Percentiles rank a stretch among this genome's conserved stretches.
These are phyloP conservation scores for Chenopodium suecicum DNA, from an alignment of 148 eudicot genomes.

Conservation along the genomic window DNA sequence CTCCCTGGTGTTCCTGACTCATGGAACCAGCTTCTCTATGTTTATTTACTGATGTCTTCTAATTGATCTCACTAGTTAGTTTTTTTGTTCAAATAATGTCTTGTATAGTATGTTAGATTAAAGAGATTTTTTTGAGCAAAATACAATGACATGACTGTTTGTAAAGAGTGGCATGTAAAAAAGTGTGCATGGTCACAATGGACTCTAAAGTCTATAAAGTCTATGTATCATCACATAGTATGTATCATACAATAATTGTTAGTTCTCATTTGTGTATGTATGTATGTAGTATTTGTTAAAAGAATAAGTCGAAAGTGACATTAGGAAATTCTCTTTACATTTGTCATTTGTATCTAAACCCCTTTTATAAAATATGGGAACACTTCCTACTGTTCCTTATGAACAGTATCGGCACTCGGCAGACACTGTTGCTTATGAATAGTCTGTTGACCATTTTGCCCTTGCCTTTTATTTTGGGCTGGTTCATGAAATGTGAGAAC, in stretches of 20 bases:
- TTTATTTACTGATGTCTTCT: conserved; percentile 34
- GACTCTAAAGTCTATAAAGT: not conserved
- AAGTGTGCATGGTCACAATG: not conserved
- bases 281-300: too few species aligned
- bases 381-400: too few species aligned
- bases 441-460: too few species aligned
- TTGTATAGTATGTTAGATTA: not conserved
- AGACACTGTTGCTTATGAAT: too few species aligned
- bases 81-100: not conserved
- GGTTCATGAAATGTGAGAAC: too few species aligned
- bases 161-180: not conserved
- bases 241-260: not conserved
- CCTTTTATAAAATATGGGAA: too few species aligned
- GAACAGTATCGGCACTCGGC: too few species aligned
- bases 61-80: conserved; percentile 4
- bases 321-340: too few species aligned
- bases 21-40: conserved; percentile 72
- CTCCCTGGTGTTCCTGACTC: conserved; percentile 81
- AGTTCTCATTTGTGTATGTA: too few species aligned
- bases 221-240: not conserved
- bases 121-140: not conserved
- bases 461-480: too few species aligned
- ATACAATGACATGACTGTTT: not conserved
- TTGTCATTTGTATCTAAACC: too few species aligned
- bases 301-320: too few species aligned